Evolutionary conservation across 139 green algal species (phyloP).

Genomic region (Chlorella sp.): DNA sequence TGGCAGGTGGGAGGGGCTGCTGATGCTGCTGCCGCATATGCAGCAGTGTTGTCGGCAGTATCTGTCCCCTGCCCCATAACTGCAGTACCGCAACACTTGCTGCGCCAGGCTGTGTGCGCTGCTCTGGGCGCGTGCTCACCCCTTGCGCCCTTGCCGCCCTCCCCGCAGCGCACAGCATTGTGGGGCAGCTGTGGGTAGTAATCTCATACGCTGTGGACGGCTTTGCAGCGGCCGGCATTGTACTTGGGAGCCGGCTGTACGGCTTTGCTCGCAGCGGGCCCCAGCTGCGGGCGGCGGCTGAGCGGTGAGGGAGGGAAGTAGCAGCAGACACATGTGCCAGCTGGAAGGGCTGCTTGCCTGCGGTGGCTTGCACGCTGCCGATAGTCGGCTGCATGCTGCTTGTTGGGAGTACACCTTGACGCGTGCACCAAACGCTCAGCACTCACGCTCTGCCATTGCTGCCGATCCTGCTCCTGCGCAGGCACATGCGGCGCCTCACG

Average conservation of each 20-base stretch:
- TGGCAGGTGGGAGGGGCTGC: slow-evolving; percentile 14
- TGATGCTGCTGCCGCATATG: too few species aligned
- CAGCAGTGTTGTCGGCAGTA: too few species aligned
- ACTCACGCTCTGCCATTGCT: neutral
- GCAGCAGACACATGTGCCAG: too few species aligned
- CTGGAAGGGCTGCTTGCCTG: too few species aligned
- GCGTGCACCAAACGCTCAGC: neutral
- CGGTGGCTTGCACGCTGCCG: too few species aligned
- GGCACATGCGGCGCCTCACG: slow-evolving; percentile 43
- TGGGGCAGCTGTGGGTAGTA: slow-evolving; percentile 74
- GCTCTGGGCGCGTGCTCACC: neutral
- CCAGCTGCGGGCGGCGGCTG: neutral
- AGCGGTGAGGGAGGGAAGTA: neutral
- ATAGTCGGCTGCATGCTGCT: neutral
- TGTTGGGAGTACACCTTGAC: neutral
- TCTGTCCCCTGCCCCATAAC: too few species aligned
- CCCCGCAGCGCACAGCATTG: slow-evolving; percentile 59
- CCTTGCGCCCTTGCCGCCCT: neutral
- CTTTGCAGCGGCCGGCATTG: slow-evolving; percentile 74
- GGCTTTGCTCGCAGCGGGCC: neutral
- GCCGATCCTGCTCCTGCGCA: neutral
- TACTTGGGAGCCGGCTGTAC: slow-evolving; percentile 59
- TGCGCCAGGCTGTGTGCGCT: neutral
- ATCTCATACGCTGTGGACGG: slow-evolving; percentile 69
- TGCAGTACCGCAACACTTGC: too few species aligned